Percentiles rank a stretch among this genome's conserved stretches.
Evolutionary conservation across 805 yeast genomes (phyloP).

Genomic region (Yamadazyma tumulicola): DNA sequence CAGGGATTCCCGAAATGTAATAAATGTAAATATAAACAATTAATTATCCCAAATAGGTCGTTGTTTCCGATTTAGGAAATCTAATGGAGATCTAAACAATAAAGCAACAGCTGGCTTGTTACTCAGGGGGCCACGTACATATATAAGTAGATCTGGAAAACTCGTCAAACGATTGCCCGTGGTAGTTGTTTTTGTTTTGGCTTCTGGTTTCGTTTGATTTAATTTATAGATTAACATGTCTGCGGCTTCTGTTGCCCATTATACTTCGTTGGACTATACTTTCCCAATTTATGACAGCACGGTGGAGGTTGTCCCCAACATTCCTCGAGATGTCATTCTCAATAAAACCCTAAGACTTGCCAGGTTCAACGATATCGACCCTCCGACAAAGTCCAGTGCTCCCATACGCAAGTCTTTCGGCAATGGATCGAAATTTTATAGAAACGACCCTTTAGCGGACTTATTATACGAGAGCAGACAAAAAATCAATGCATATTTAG

Average conservation of each 20-base stretch:
- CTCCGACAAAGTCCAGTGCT: neutral
- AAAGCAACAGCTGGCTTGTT: too few relatives aligned
- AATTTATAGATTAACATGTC: neutral
- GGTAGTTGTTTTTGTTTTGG: too few relatives aligned
- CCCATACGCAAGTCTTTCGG: constrained; percentile 1
- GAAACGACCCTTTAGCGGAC: constrained; percentile 7
- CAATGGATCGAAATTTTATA: neutral
- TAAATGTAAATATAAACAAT: constrained; percentile 13
- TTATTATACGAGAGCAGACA: constrained; percentile 4
- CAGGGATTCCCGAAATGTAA: constrained; percentile 7
- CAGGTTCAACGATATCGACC: constrained; percentile 4
- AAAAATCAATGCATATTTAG: constrained; percentile 1
- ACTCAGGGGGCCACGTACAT: neutral
- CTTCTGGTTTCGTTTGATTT: too few relatives aligned
- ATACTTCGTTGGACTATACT: constrained; percentile 13
- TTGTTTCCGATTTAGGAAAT: constrained; percentile 1
- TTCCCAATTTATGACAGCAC: constrained; percentile 11
- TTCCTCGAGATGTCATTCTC: constrained; percentile 16
- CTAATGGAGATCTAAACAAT: too few relatives aligned
- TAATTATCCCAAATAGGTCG: constrained; percentile 11
- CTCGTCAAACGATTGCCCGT: too few relatives aligned
- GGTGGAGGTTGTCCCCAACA: constrained; percentile 7
- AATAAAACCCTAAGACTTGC: constrained; percentile 16
- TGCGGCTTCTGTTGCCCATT: constrained; percentile 6
- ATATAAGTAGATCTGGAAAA: too few relatives aligned